Evolutionary conservation across 1,284 basidiomycete species (phyloP), one percentile per base, ranked within the genome.

Genomic region (Pseudozyma hubeiensis): DNA sequence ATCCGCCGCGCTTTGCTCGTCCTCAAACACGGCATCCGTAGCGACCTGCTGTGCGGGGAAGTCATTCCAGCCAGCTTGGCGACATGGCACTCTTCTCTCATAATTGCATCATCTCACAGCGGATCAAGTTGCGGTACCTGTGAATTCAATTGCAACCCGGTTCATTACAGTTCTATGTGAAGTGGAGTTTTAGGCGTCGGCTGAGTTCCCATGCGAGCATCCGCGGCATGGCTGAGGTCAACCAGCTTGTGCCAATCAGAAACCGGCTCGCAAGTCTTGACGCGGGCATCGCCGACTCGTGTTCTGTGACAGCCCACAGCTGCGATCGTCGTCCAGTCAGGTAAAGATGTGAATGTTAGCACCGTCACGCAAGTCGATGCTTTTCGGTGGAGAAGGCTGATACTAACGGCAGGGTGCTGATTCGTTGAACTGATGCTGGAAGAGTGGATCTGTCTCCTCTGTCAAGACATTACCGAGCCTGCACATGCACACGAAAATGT

Each of bases 361-460:
- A 14, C 35, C 2, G 9, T 37, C 35, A 14, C 14, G 14, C 35
- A 4, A 14, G 9, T 16, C 13, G 39, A 16, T 13, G 16, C 7
- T 14, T 7, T 13, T 14, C 11, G 11, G 39, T 13, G 39, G 16
- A 10, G 19, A n/a, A 48, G 16, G 16, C 19, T 10, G 30, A 19
- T 11, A 60, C 67, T 48, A 41, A 37, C 75, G 79, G 35, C 79
- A 80, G 0, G 75, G 69, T 1, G 72, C 71, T 44, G 64, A 57
- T 40, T 78, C 79, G 60, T 81, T 75, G 66, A 74, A 76, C 30
- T 80, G 78, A 43, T 79, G 71, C 31, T 40, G 43, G 52, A 75
- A 80, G 41, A 69, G 46, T 5, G 58, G 56, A 55, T 81, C 75
- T 5, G 78, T 81, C 41, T 80, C 72, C 35, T 76, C 64, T 10